These are phyloP conservation scores for Stephanodiscus triporus DNA, from an alignment of 108 stramenopile genomes.

Conservation along the genomic window DNA sequence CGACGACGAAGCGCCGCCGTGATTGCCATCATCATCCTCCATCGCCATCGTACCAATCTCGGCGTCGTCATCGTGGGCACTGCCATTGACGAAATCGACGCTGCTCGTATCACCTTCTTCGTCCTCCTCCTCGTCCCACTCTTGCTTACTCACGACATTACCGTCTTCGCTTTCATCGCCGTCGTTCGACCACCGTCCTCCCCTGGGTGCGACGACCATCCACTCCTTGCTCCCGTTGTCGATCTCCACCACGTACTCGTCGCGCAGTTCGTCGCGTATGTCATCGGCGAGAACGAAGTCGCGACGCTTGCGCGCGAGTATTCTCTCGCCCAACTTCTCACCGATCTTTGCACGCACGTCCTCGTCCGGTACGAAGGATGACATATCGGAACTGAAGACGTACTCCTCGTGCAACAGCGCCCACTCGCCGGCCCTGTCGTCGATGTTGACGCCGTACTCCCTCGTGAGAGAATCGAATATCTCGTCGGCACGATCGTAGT, in stretches of 20 bases:
- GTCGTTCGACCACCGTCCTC: conserved; percentile 28
- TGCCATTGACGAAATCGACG: conserved; percentile 8
- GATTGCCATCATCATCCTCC: conserved; percentile 4
- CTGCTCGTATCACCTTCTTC: conserved; percentile 9
- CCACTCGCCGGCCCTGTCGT: conserved; percentile 51
- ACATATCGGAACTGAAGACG: conserved; percentile 24
- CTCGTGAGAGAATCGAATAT: conserved; percentile 43
- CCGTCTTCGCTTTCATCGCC: conserved; percentile 24
- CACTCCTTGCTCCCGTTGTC: conserved; percentile 62
- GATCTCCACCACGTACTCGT: conserved; percentile 52
- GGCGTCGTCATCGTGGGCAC: conserved; percentile 11
- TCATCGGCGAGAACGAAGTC: conserved; percentile 63
- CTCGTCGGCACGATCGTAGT: conserved; percentile 55
- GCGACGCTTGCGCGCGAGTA: conserved; percentile 51
- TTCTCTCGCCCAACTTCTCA: conserved; percentile 51
- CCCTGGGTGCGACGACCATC: conserved; percentile 35
- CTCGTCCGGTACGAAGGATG: conserved; percentile 37
- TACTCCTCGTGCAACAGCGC: conserved; percentile 40
- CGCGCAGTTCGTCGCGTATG: conserved; percentile 54
- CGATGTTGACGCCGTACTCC: conserved; percentile 48
- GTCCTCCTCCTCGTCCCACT: conserved; percentile 31
- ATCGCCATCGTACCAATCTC: not conserved
- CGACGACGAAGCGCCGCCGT: conserved; percentile 10
- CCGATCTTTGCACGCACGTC: conserved; percentile 24
- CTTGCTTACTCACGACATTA: conserved; percentile 37